phyloP scores from a whole-genome alignment of 768 basidiomycete species.

The Tephrocybe sp. region DNA sequence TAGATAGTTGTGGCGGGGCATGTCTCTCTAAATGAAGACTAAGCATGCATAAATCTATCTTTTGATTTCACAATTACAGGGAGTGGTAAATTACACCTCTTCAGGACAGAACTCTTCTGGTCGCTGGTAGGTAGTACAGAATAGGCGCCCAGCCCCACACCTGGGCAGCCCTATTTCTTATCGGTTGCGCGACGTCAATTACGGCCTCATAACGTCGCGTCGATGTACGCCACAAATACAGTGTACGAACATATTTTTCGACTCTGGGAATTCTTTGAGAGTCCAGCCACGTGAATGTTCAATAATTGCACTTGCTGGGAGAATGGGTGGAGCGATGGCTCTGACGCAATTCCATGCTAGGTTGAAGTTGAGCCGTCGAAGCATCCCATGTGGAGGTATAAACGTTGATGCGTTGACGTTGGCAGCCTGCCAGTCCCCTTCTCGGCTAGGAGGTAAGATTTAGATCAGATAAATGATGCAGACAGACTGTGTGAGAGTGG shows the following conservation, averaged over 20 bases:
- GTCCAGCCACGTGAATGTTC: background rate
- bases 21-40: background rate
- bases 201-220: background rate
- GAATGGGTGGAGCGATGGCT: background rate
- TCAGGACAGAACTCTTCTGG: background rate
- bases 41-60: background rate
- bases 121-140: background rate
- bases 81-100: background rate
- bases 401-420: background rate
- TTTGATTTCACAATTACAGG: background rate
- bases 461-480: background rate
- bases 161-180: background rate
- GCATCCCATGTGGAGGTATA: background rate
- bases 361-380: background rate
- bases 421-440: background rate
- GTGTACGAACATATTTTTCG: background rate
- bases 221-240: slow-evolving; percentile 10
- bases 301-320: background rate
- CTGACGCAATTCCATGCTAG: background rate
- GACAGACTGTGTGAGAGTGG: background rate
- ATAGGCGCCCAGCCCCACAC: background rate
- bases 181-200: background rate
- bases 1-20: background rate
- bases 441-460: background rate
- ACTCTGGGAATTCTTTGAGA: background rate